Percentiles rank a stretch among this genome's conserved stretches.
phyloP scores from a whole-genome alignment of 139 green algal genomes.

The Deuterostichococcus epilithicus region DNA sequence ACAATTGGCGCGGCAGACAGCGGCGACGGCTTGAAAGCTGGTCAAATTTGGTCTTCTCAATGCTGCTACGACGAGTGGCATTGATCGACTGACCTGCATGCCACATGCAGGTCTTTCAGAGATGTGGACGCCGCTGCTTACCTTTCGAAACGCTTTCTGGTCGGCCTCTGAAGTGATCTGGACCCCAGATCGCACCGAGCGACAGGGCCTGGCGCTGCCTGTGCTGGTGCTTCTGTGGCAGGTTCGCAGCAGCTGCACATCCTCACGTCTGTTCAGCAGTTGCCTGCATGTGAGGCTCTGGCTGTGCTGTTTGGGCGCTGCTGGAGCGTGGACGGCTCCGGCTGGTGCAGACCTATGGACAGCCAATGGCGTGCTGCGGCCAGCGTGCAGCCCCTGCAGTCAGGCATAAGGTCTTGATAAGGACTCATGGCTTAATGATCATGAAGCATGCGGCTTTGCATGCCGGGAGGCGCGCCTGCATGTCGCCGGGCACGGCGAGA shows the following conservation, averaged over 20 bases:
- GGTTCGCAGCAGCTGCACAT: background rate
- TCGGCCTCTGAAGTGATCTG: background rate
- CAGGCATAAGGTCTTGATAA: too few species aligned
- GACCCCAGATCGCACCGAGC: background rate
- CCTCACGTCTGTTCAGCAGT: background rate
- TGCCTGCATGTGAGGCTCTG: background rate
- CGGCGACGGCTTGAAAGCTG: too few species aligned
- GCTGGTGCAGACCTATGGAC: background rate
- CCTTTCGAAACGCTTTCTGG: background rate
- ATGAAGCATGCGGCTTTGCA: too few species aligned
- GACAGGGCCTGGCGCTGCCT: too few species aligned
- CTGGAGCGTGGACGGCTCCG: background rate
- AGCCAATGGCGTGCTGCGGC: background rate
- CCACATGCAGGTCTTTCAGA: too few species aligned
- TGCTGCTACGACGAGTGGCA: too few species aligned
- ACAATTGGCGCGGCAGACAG: too few species aligned
- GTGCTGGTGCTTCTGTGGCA: background rate
- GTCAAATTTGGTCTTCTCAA: too few species aligned
- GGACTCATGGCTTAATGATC: too few species aligned
- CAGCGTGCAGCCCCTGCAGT: background rate
- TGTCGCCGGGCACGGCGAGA: too few species aligned
- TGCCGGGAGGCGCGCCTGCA: too few species aligned
- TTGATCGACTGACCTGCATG: too few species aligned
- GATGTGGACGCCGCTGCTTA: background rate
- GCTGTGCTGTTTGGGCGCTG: background rate